Evolutionary conservation across 2,329 filamentous ascomycete species (phyloP).

Genomic region (Fusarium sp.): DNA sequence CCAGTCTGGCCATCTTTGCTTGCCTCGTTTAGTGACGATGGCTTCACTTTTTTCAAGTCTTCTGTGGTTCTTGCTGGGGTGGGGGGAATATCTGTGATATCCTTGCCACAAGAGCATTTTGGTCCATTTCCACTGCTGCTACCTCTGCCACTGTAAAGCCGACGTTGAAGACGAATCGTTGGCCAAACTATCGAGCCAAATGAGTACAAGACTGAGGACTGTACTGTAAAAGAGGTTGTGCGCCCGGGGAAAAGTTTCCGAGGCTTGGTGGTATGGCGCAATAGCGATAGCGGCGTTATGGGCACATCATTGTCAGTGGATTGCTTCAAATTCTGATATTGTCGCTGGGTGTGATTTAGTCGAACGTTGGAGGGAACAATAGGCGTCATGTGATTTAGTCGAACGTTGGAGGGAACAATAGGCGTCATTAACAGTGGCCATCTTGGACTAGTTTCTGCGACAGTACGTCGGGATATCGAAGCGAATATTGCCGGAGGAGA

Average conservation of each 20-base stretch:
- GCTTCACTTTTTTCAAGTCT: conserved; percentile 31
- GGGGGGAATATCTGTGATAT: conserved; percentile 11
- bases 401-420: conserved; percentile 10
- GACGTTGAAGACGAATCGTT: conserved; percentile 14
- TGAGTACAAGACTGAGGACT: neutral
- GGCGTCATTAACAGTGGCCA: conserved; percentile 20
- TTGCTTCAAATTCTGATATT: conserved; percentile 11
- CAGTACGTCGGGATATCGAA: conserved; percentile 26
- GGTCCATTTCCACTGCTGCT: conserved; percentile 21
- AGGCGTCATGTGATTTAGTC: conserved; percentile 19
- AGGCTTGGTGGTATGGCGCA: conserved; percentile 8
- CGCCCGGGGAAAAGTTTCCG: conserved; percentile 10
- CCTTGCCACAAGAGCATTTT: conserved; percentile 45
- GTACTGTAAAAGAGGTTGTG: conserved; percentile 10
- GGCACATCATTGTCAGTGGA: conserved; percentile 8
- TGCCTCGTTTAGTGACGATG: conserved; percentile 18
- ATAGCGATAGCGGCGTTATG: neutral
- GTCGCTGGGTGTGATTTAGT: conserved; percentile 17
- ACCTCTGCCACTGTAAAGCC: conserved; percentile 33
- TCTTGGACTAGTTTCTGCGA: conserved; percentile 21
- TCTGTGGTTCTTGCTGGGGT: conserved; percentile 21
- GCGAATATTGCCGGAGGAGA: conserved; percentile 41
- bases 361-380: conserved; percentile 12
- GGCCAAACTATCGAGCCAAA: conserved; percentile 2
- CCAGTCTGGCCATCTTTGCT: conserved; percentile 13